A percentile compares a stretch with the other conserved stretches of the same genome.
Conservation (phyloP, 176 grass and related monocot species). For the Phragmites australis region DNA sequence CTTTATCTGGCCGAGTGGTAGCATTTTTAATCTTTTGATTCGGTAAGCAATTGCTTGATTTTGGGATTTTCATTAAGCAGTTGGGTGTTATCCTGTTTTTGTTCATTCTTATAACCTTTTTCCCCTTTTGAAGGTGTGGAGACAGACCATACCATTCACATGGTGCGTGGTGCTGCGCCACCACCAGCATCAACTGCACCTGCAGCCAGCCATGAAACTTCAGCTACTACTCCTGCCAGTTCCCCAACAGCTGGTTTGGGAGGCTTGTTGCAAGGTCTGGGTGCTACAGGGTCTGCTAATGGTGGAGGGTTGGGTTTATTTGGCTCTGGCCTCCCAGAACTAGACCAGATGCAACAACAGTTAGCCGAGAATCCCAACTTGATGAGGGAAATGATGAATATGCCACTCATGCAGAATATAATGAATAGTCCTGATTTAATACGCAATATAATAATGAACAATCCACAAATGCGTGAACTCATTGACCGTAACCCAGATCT, state of each 20-base stretch:
- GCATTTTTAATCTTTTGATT: background rate
- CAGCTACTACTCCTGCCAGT: slow-evolving; percentile 46
- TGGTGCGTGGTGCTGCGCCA: slow-evolving; percentile 75
- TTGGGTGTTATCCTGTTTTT: background rate
- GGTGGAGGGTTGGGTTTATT: slow-evolving; percentile 49
- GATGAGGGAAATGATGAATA: slow-evolving; percentile 98
- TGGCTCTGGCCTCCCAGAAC: slow-evolving; percentile 63
- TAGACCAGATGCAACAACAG: slow-evolving; percentile 72
- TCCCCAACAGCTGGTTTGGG: slow-evolving; percentile 42
- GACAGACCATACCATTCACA: slow-evolving; percentile 92
- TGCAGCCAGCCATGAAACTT: slow-evolving; percentile 44
- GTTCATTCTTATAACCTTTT: slow-evolving; percentile 7
- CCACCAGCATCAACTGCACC: slow-evolving; percentile 47
- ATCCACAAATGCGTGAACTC: slow-evolving; percentile 97
- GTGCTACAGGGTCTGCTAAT: slow-evolving; percentile 52
- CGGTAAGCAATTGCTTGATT: background rate
- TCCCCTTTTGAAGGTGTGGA: slow-evolving; percentile 67
- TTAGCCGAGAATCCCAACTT: slow-evolving; percentile 88
- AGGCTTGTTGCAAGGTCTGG: slow-evolving; percentile 62
- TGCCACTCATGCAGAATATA: slow-evolving; percentile 81
- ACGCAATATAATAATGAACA: slow-evolving; percentile 92
- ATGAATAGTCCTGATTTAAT: slow-evolving; percentile 93
- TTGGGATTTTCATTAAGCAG: background rate
- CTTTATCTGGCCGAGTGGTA: background rate
- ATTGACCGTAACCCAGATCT: slow-evolving; percentile 96